Evolutionary conservation across 371 early-diverging fungal genomes (phyloP).

Genomic region (Lichtheimia ornata): DNA sequence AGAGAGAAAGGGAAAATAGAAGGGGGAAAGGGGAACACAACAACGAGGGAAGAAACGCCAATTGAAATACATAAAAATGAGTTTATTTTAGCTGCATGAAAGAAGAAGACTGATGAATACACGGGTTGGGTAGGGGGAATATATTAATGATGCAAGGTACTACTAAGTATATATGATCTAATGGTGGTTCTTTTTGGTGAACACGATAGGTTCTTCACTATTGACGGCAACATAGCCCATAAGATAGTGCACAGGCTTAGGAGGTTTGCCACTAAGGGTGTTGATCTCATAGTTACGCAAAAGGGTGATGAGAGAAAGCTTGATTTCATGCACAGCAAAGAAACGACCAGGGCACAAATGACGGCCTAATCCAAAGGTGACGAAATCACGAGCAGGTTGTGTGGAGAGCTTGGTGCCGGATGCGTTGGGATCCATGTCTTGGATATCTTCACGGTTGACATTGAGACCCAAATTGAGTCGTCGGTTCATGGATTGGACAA

Average conservation of each 20-base stretch:
- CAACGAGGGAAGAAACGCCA: no score
- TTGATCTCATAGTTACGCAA: constrained; percentile 27
- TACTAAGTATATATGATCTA: neutral
- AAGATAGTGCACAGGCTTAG: constrained; percentile 20
- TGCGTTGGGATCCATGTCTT: constrained; percentile 30
- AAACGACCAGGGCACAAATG: constrained; percentile 50
- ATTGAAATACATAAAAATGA: no score
- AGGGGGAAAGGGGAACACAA: neutral
- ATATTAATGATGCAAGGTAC: neutral
- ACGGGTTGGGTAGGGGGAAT: neutral
- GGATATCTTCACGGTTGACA: constrained; percentile 8
- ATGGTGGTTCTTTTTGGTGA: constrained; percentile 14
- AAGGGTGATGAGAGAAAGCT: constrained; percentile 28
- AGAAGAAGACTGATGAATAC: no score
- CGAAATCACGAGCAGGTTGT: constrained; percentile 27
- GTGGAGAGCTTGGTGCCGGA: constrained; percentile 21
- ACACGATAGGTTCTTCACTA: constrained; percentile 28
- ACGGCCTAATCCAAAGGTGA: constrained; percentile 37
- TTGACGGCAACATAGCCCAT: constrained; percentile 13
- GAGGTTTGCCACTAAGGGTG: constrained; percentile 20
- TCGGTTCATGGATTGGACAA: constrained; percentile 24
- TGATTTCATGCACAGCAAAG: constrained; percentile 55
- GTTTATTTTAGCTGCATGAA: no score
- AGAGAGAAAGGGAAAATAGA: neutral
- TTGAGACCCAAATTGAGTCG: constrained; percentile 32